These are phyloP conservation scores for Pulchroboletus neoregius DNA, from an alignment of 1,284 basidiomycete species.

Conservation along the genomic window DNA sequence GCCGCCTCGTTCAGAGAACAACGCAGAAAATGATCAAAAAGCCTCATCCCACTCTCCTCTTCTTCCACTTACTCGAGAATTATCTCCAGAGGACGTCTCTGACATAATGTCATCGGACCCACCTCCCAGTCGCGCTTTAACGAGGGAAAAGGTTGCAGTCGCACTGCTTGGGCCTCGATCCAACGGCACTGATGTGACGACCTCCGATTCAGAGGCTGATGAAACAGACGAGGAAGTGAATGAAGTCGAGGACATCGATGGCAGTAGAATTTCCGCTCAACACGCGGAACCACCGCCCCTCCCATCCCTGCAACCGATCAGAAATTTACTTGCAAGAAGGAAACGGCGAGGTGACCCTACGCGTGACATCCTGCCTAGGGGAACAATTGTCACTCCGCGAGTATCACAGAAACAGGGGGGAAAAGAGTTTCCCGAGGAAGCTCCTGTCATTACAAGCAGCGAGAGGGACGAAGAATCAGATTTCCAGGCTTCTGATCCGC, in stretches of 20 bases:
- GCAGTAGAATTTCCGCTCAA: slow-evolving; percentile 2
- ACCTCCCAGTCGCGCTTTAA: neutral
- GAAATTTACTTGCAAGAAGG: slow-evolving; percentile 12
- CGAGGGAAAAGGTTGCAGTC: neutral
- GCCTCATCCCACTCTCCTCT: neutral
- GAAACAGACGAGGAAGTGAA: slow-evolving; percentile 1
- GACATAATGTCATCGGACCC: neutral
- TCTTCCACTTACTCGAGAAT: neutral
- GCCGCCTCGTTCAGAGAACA: slow-evolving; percentile 4
- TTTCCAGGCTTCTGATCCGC: slow-evolving; percentile 20
- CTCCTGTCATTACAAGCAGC: slow-evolving; percentile 10
- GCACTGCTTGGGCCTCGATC: slow-evolving; percentile 1
- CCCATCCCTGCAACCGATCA: slow-evolving; percentile 16
- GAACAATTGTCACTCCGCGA: neutral
- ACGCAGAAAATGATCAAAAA: neutral
- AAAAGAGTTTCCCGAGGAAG: slow-evolving; percentile 5
- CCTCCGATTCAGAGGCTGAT: slow-evolving; percentile 13
- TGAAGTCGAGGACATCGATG: neutral
- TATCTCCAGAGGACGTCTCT: neutral
- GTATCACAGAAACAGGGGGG: slow-evolving; percentile 11
- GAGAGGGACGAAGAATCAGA: slow-evolving; percentile 15
- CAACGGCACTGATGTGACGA: neutral
- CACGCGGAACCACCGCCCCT: slow-evolving; percentile 1
- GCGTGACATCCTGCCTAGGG: slow-evolving; percentile 3
- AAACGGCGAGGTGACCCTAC: slow-evolving; percentile 9